Evolutionary conservation across 2,329 filamentous ascomycete species (phyloP), one percentile per base, ranked within the genome.

Genomic region (Stagonosporopsis tanaceti): DNA sequence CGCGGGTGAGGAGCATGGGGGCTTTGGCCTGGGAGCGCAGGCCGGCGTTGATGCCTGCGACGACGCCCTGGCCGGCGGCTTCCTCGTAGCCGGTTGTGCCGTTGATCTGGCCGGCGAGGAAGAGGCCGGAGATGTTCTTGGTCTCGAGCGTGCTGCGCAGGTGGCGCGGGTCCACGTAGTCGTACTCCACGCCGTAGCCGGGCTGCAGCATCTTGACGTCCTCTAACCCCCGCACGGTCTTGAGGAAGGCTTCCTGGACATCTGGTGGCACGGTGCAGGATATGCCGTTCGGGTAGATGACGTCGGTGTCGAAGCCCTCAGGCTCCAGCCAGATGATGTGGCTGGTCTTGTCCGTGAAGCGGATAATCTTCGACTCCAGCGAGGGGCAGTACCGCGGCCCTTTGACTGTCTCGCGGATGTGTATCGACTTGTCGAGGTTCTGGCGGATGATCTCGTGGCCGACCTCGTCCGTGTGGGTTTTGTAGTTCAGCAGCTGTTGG

Each of bases 51-150:
- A 94, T 93, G 30, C 95, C 95, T 0, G 95, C 95, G 14, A 99
- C 80, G 44, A 99, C 84, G 9, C 95, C 95, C 76, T 99, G 95
- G 0, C 91, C 94, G 0, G 95, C 93, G 9, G 95, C 95, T 81
- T 99, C 95, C 79, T 99, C 95, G 74, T 99, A 99, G 3, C 95
- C 95, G 0, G 95, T 99, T 0, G 95, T 99, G 42, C 95, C 95
- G 76, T 99, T 99, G 76, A 99, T 97, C 75, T 99, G 95, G 4
- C 95, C 95, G 0, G 95, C 95, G 30, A 99, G 84, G 78, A 91
- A 99, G 12, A 99, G 85, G 1, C 95, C 95, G 7, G 82, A 82
- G 61, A 99, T 97, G 22, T 89, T 84, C 77, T 98, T 99, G 1
- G 95, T 98, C 77, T 99, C 95, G 7, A 99, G 85, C 0, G 93